Evolutionary conservation across 2,329 filamentous ascomycete genomes (phyloP), one percentile per base, ranked within the genome.

Genomic region (Tolypocladium ophioglossoides): DNA sequence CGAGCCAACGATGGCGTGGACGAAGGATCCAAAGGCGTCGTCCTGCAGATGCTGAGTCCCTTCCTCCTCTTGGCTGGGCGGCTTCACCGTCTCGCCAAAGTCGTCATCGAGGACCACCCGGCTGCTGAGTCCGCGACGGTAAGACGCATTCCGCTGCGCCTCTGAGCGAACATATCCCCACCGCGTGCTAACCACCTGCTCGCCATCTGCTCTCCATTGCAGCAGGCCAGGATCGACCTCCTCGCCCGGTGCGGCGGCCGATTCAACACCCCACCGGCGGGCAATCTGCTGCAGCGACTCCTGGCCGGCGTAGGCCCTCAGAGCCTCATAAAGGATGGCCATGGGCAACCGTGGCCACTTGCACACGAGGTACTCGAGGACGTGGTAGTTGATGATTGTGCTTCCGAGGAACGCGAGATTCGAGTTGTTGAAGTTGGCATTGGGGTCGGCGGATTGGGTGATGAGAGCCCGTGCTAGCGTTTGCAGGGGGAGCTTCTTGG

Each of bases 151-250:
- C 48, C 74, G 67, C 54, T 70, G 67, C 6, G 71, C 68, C 64
- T 85, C 80, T 44, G 75, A 68, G 48, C 82, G 78, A 50, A 73
- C 70, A 60, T 73, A 80, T 44, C 75, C 79, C 75, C 74, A 80
- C 58, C 65, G 75, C 57, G 66, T 76, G 68, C 74, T 70, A 51
- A 72, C 66, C 24, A 75, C 65, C 22, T 76, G 75, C 18, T 72
- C 66, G 7, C 73, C 62, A 52, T 78, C 70, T 66, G 72, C 72
- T 72, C 73, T 74, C 77, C 91, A 95, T 68, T 97, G 94, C 57
- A 99, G 76, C 53, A 95, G 76, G 7, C 92, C 94, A 0, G 91
- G 86, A 68, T 99, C 94, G 54, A 97, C 91, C 73, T 97, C 92
- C 56, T 83, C 83, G 51, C 92, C 94, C 0, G 94, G 94, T 22